Base-by-base conservation (phyloP, 352 stramenopile species). In the Thalassiosira livingstoniorum region DNA sequence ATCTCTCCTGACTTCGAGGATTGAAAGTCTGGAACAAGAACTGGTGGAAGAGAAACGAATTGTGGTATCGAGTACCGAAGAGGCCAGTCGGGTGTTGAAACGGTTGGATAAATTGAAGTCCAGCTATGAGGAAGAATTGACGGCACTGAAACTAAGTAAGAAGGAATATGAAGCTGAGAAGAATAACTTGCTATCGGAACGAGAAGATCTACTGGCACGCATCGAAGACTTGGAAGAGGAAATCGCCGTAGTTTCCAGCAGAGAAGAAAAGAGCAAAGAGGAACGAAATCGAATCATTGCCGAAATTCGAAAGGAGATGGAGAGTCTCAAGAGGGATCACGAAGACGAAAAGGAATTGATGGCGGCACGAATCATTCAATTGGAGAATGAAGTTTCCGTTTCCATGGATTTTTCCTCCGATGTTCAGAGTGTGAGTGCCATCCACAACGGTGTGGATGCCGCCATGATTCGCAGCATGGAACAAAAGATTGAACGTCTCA, bases 111-210 rank as follows among this genome's bases (percentile, higher is more conserved):
- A 64, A 18, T 79, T 87, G 11, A 80, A 65, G 54, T 63, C 35
- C 21, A 75, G 68, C 21, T 71, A 87, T 47, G 73, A 87, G 60
- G 74, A 76, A 27, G 80, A 87, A 35, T 58, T 60, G 1, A 78
- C 65, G 18, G 32, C 57, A 23, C 58, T 87, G 27, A 18, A 54
- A 2, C 42, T 62, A 25, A 35, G 80, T 39, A 73, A 83, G 45
- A 57, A 32, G 13, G 80, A 87, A 25, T 63, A 83, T 21, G 80
- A 87, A 62, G 67, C 37, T 13, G 73, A 87, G n/a, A 87, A 83
- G 60, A 51, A 37, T n/a, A 43, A 68, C n/a, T 45, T 68, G 2
- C 57, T 78, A 34, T 51, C 60, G 13, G 64, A 86, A 25, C 71
- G 64, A 69, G 47, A 43, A 31, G 51, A 61, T 68, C n/a, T n/a